phyloP scores from a whole-genome alignment of 192 early-diverging fungal genomes.

The Martensiomyces pterosporus region DNA sequence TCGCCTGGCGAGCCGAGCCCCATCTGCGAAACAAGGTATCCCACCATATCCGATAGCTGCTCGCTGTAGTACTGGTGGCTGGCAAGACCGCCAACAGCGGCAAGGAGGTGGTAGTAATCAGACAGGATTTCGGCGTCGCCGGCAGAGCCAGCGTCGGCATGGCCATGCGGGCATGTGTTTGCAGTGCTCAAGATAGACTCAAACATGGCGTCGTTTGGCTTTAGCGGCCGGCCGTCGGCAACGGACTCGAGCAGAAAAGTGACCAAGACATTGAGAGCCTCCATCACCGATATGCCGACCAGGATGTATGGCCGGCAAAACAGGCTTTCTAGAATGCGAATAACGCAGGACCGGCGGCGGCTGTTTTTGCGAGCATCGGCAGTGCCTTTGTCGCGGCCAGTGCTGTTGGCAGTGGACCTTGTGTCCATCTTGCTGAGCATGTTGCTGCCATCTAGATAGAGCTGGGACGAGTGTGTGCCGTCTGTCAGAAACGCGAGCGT shows the following conservation, averaged over 20 bases:
- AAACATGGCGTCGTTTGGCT: conserved; percentile 20
- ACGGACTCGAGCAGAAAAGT: conserved; percentile 35
- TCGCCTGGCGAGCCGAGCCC: conserved; percentile 4
- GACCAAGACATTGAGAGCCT: conserved; percentile 45
- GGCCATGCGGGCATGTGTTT: not conserved
- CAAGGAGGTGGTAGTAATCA: conserved; percentile 39
- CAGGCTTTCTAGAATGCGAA: conserved; percentile 38
- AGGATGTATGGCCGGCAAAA: conserved; percentile 47
- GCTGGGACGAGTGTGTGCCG: conserved; percentile 19
- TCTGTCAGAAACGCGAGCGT: conserved; percentile 36
- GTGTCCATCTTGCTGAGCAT: conserved; percentile 1
- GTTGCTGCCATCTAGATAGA: conserved; percentile 7
- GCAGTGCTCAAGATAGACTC: conserved; percentile 13
- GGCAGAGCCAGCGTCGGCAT: not conserved
- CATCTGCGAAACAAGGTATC: conserved; percentile 34
- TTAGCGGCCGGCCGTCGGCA: not conserved
- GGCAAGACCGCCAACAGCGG: conserved; percentile 45
- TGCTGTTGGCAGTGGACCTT: not conserved
- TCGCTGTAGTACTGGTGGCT: conserved; percentile 47
- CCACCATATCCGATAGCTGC: conserved; percentile 43
- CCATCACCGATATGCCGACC: conserved; percentile 52
- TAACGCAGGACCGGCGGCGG: conserved; percentile 28
- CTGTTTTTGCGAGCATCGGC: not conserved
- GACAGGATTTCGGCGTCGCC: conserved; percentile 5
- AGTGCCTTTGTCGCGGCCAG: conserved; percentile 4